These are phyloP conservation scores for Pythium phragmitis DNA, from an alignment of 352 stramenopile genomes.

Conservation along the genomic window DNA sequence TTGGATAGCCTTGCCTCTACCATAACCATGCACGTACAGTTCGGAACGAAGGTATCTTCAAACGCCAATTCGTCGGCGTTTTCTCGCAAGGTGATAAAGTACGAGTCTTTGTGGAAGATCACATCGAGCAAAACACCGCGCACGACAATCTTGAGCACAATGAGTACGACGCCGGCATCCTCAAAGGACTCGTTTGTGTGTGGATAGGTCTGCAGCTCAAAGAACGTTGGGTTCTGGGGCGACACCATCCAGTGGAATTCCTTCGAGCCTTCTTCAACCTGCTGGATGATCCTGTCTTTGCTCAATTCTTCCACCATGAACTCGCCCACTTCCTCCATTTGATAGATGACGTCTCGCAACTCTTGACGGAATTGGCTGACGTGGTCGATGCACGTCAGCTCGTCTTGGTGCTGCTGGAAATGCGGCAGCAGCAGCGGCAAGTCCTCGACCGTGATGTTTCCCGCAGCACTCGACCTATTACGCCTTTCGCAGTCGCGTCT, in stretches of 20 bases:
- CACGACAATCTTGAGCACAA: constrained; percentile 75
- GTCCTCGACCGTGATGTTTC: constrained; percentile 33
- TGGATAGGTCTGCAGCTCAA: constrained; percentile 58
- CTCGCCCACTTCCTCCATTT: constrained; percentile 66
- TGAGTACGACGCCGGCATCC: constrained; percentile 38
- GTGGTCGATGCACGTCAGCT: constrained; percentile 38
- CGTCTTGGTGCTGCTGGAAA: constrained; percentile 56
- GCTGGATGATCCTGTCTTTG: constrained; percentile 50
- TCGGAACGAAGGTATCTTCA: constrained; percentile 62
- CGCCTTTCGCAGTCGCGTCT: constrained; percentile 10
- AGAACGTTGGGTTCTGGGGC: constrained; percentile 50
- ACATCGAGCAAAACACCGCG: constrained; percentile 61
- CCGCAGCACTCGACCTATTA: neutral
- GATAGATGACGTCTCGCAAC: constrained; percentile 55
- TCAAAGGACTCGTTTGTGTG: constrained; percentile 42
- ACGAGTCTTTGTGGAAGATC: constrained; percentile 60
- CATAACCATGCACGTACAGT: constrained; percentile 26
- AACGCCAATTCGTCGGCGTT: constrained; percentile 55
- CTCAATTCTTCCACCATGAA: constrained; percentile 71
- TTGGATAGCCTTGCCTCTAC: neutral
- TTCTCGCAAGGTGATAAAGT: constrained; percentile 53
- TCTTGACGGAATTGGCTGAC: constrained; percentile 41
- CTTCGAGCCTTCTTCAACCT: constrained; percentile 40
- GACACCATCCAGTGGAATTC: constrained; percentile 59
- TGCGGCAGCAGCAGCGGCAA: constrained; percentile 47